Evolutionary conservation across 2,329 filamentous ascomycete species (phyloP).

Genomic region (Cladosporium sphaerospermum): DNA sequence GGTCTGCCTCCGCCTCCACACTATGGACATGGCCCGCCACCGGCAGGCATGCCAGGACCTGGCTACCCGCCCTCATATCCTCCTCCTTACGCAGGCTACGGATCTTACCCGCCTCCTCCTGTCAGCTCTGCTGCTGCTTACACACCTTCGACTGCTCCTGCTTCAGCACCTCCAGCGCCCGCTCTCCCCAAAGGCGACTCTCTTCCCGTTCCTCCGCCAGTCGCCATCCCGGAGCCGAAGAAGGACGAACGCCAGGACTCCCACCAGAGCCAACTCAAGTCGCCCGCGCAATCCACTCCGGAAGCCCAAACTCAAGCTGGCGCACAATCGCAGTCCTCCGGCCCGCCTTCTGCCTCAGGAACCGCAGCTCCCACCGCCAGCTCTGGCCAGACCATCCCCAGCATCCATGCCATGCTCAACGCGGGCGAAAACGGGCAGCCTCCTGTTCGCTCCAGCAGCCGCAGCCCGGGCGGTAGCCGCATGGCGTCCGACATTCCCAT

Average conservation of each 20-base stretch:
- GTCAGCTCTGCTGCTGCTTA: background rate
- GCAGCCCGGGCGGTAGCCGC: constrained; percentile 24
- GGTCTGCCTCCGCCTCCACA: constrained; percentile 34
- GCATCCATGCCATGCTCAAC: constrained; percentile 45
- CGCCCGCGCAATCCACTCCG: constrained; percentile 33
- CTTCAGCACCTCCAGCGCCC: background rate
- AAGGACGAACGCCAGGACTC: constrained; percentile 17
- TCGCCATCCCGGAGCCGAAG: constrained; percentile 5
- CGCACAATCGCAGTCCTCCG: constrained; percentile 41
- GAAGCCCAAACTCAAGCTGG: constrained; percentile 36
- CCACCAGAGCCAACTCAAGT: constrained; percentile 16
- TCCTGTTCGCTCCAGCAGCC: constrained; percentile 24
- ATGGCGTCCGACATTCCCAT: constrained; percentile 31
- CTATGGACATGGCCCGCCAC: constrained; percentile 27
- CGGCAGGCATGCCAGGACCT: background rate
- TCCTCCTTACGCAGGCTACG: background rate
- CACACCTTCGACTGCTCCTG: background rate
- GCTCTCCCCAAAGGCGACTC: constrained; percentile 13
- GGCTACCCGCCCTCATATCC: constrained; percentile 5
- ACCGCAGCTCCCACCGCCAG: constrained; percentile 14
- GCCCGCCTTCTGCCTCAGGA: constrained; percentile 36
- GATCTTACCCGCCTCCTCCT: constrained; percentile 1
- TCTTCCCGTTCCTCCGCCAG: constrained; percentile 4
- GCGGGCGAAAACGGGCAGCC: constrained; percentile 22
- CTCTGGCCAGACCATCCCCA: constrained; percentile 43